Evolutionary conservation across 177 flowering plant species (phyloP), one percentile per base, ranked within the genome.

Genomic region (Vitis hybrid): DNA sequence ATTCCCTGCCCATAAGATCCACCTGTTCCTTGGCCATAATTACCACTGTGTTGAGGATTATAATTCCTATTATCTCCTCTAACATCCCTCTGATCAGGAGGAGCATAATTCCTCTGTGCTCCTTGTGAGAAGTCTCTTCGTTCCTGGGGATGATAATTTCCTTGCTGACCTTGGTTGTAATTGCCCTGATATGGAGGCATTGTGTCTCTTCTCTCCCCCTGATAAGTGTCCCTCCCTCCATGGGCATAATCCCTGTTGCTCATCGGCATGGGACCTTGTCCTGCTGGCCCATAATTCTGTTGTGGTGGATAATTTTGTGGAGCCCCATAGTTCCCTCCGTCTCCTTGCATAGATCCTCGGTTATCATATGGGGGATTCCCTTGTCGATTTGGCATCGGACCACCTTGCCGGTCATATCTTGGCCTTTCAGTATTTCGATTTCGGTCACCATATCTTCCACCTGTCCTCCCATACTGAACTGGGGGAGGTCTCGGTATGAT

Each of bases 401-500:
- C 78, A 64, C 86, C 81, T 68, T 63, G 88, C 67, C 83, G 74
- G 56, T 86, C 85, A 60, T 74, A 77, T 56, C 85, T 80, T n/a
- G 77, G 82, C 58, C 80, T 80, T 48, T 80, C 78, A 61, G 60
- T 32, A 54, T 81, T 71, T 70, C 86, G 74, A 65, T 80, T 77
- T 50, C 84, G 74, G 20, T 82, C 82, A 52, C 74, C 64, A 64
- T 18, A 69, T 71, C 87, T 75, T 57, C 84, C 78, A 10, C 67
- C 69, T 14, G 59, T 49, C 74, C 91, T 81, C 17, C 81, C 81
- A 83, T 82, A 78, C 9, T 85, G 90, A 48, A 84, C 74, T 2
- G 98, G 97, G 3, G 94, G 96, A 58, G 98, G 93, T 74, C 98
- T 81, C 1, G 87, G 94, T 70, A 84, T 89, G 62, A 96, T 92